These are phyloP conservation scores for Albugo candida DNA, from an alignment of 352 stramenopile species.

Conservation along the genomic window DNA sequence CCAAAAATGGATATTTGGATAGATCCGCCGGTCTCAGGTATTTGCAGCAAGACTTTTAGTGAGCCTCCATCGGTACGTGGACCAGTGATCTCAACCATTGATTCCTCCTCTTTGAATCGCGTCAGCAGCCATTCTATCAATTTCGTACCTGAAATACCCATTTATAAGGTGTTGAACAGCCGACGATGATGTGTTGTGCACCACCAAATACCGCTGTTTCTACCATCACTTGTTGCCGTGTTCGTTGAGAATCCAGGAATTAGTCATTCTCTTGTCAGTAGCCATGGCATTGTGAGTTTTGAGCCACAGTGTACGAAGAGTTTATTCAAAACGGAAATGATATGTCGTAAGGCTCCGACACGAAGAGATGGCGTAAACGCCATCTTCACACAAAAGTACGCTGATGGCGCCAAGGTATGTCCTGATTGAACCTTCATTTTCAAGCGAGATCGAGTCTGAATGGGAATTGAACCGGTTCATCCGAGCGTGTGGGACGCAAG, in stretches of 20 bases:
- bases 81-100: slow-evolving; percentile 34
- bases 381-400: slow-evolving; percentile 49
- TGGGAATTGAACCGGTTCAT: slow-evolving; percentile 54
- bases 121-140: slow-evolving; percentile 43
- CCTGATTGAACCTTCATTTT: slow-evolving; percentile 43
- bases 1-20: slow-evolving; percentile 46
- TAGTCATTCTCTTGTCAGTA: slow-evolving; percentile 8
- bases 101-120: slow-evolving; percentile 18
- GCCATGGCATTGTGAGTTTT: slow-evolving; percentile 22
- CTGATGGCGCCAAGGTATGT: slow-evolving; percentile 13
- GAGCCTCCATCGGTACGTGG: slow-evolving; percentile 32
- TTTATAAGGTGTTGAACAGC: slow-evolving; percentile 41
- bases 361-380: slow-evolving; percentile 40
- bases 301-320: slow-evolving; percentile 35
- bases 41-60: slow-evolving; percentile 49
- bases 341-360: slow-evolving; percentile 36
- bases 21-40: slow-evolving; percentile 22
- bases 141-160: slow-evolving; percentile 35
- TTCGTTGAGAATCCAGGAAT: background rate
- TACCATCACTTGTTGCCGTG: slow-evolving; percentile 22
- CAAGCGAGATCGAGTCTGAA: slow-evolving; percentile 36
- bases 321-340: slow-evolving; percentile 64
- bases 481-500: slow-evolving; percentile 12
- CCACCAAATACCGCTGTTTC: slow-evolving; percentile 61
- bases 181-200: slow-evolving; percentile 34